Base-by-base conservation (phyloP, 2,329 filamentous ascomycete genomes). In the Lasiodiplodia gonubiensis region DNA sequence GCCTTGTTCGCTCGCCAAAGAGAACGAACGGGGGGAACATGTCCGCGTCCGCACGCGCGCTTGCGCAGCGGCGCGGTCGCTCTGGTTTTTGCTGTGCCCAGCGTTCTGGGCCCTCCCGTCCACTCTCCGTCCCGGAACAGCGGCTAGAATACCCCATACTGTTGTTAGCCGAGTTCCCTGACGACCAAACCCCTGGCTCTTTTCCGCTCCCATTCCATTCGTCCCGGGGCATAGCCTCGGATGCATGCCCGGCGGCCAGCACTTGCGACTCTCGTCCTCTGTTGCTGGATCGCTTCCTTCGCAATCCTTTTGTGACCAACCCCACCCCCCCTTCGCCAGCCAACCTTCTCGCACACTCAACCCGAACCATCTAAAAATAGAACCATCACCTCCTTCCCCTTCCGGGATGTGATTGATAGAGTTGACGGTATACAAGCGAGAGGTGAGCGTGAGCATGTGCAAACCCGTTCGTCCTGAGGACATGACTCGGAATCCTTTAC, bases 91-190 rank as follows among this genome's bases (percentile, higher is more conserved):
- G 48, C 21, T 25, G 39, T 46, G 30, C 57, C 46, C 59, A 37
- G 14, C 59, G 59, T 63, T 63, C 59, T 63, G 59, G 59, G 21
- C 42, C 42, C n/a, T 10, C 42, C 42, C 42, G 18, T 46, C 42
- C 42, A 18, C 21, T 21, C 42, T 8, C 42, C 42, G 42, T 46
- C 42, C 59, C 59, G 59, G 59, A 51, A 63, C 42, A n/a, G 59
- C 59, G 59, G 59, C 46, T 63, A 63, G 42, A 33, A 51, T 63
- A 37, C 59, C 59, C 59, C 59, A 63, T 63, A 63, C 16, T 49
- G n/a, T n/a, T n/a, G n/a, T n/a, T n/a, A n/a, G n/a, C n/a, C n/a
- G n/a, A n/a, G n/a, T 39, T 33, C 30, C 30, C 30, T 33, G 2
- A 33, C 30, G 30, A 33, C 30, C 30, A 33, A 33, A 16, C 42